Evolutionary conservation across 495 filamentous ascomycete species (phyloP).

Genomic region (Hapsidospora chrysogenum): DNA sequence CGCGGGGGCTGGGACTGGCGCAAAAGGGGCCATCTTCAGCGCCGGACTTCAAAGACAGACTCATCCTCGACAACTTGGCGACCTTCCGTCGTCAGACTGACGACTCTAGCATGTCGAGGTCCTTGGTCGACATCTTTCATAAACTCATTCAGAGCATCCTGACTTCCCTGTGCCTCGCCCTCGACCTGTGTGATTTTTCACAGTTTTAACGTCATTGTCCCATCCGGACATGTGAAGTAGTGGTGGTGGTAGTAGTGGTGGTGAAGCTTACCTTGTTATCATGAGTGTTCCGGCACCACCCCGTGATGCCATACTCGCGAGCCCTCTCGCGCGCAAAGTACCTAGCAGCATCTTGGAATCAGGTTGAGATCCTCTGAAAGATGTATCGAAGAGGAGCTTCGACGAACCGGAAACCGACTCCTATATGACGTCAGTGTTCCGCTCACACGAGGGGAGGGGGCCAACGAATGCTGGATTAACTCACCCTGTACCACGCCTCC

Average conservation of each 20-base stretch:
- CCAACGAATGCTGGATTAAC: background rate
- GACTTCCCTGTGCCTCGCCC: conserved; percentile 71
- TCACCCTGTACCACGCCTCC: conserved; percentile 35
- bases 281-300: conserved; percentile 62
- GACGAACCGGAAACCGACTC: too few relatives aligned
- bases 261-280: conserved; percentile 42
- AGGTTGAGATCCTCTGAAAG: too few relatives aligned
- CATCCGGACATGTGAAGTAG: background rate
- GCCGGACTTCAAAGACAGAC: conserved; percentile 38
- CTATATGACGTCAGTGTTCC: too few relatives aligned
- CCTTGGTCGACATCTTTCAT: conserved; percentile 64
- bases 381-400: too few relatives aligned
- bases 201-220: too few relatives aligned
- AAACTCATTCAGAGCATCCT: conserved; percentile 45
- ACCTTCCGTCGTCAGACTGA: conserved; percentile 51
- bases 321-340: conserved; percentile 62
- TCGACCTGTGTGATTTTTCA: conserved; percentile 57
- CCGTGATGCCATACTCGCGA: conserved; percentile 44
- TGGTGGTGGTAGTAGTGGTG: background rate
- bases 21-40: conserved; percentile 5
- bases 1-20: too few relatives aligned
- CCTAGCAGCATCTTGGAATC: conserved; percentile 8
- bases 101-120: conserved; percentile 47
- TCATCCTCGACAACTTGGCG: conserved; percentile 47
- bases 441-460: too few relatives aligned